Percentiles rank a stretch among this genome's conserved stretches.
Conservation (phyloP, 2,329 filamentous ascomycete species). For the Penicillium sp. region DNA sequence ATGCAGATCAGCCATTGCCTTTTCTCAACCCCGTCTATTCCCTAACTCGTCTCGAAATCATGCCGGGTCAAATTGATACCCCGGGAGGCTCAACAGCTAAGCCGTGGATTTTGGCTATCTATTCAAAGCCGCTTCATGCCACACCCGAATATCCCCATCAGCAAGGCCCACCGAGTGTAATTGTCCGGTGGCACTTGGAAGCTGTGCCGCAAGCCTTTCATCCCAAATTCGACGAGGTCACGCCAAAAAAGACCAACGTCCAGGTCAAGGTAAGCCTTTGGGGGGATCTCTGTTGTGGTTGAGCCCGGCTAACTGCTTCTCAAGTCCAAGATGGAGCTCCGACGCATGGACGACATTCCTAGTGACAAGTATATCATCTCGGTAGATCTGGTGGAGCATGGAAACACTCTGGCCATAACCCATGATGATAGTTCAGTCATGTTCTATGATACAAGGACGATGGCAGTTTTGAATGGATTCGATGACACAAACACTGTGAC, state of each 20-base stretch:
- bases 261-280: constrained; percentile 31
- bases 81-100: constrained; percentile 50
- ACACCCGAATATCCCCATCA: constrained; percentile 52
- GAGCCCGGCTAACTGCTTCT: background rate
- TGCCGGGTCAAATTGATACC: constrained; percentile 60
- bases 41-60: constrained; percentile 68
- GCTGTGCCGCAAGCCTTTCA: constrained; percentile 63
- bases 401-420: constrained; percentile 64
- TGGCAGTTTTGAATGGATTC: constrained; percentile 62
- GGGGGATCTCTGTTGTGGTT: constrained; percentile 6
- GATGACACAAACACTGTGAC: constrained; percentile 60
- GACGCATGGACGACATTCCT: constrained; percentile 61
- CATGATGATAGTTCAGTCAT: constrained; percentile 77
- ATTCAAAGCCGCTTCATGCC: constrained; percentile 54
- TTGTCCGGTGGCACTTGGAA: constrained; percentile 75
- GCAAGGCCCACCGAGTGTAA: constrained; percentile 63
- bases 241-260: constrained; percentile 56
- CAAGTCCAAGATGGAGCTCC: constrained; percentile 50
- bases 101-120: constrained; percentile 65
- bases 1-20: constrained; percentile 19
- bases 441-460: constrained; percentile 68
- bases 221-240: constrained; percentile 69
- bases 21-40: constrained; percentile 45
- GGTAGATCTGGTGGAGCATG: constrained; percentile 62
- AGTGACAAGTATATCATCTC: constrained; percentile 66